phyloP scores from a whole-genome alignment of 305 asterid species.

The Rubia balearica region DNA sequence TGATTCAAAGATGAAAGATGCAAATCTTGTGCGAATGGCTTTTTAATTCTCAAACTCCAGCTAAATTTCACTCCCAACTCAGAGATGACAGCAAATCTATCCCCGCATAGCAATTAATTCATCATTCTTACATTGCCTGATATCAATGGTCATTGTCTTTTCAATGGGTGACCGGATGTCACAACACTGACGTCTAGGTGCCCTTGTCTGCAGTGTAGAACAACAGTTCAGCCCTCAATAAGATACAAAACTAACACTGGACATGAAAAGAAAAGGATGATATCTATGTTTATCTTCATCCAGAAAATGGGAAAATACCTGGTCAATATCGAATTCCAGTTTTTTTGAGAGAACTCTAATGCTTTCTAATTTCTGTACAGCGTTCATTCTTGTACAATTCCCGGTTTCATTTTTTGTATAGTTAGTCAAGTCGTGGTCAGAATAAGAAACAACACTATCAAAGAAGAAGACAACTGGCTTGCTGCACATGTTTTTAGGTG shows the following conservation, averaged over 20 bases:
- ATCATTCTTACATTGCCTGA: slow-evolving; percentile 51
- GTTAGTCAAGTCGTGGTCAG: slow-evolving; percentile 36
- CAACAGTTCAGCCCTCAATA: slow-evolving; percentile 6
- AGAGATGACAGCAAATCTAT: slow-evolving; percentile 14
- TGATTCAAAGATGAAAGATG: background rate
- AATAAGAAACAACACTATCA: slow-evolving; percentile 28
- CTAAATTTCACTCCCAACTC: background rate
- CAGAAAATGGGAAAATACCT: slow-evolving; percentile 35
- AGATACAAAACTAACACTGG: background rate
- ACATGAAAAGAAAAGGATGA: background rate
- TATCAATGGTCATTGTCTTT: slow-evolving; percentile 38
- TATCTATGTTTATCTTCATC: slow-evolving; percentile 2
- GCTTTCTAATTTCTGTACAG: slow-evolving; percentile 33
- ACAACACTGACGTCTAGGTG: slow-evolving; percentile 74
- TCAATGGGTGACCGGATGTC: slow-evolving; percentile 42
- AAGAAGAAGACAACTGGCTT: slow-evolving; percentile 51
- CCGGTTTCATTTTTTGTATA: slow-evolving; percentile 29
- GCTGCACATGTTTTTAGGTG: slow-evolving; percentile 50
- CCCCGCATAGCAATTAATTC: slow-evolving; percentile 51
- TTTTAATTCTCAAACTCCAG: background rate
- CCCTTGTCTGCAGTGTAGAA: slow-evolving; percentile 38
- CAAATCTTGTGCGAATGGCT: background rate
- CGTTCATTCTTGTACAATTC: slow-evolving; percentile 35
- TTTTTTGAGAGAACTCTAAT: slow-evolving; percentile 37
- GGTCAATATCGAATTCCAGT: slow-evolving; percentile 30